Evolutionary conservation across 768 basidiomycete species (phyloP), one percentile per base, ranked within the genome.

Genomic region (Exsudoporus frostii): DNA sequence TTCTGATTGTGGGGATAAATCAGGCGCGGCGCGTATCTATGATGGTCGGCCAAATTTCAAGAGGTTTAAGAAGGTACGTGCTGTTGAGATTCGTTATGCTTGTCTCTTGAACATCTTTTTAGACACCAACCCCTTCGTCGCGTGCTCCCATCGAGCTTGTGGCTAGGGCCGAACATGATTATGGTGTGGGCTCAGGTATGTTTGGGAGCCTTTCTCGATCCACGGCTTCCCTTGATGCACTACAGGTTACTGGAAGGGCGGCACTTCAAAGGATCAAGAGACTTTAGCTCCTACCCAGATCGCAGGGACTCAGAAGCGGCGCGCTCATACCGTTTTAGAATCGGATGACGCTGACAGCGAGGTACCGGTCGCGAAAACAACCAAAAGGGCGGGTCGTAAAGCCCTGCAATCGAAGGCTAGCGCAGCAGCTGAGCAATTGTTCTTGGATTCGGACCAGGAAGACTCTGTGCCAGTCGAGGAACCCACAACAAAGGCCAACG

Each of bases 1-100:
- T 40, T 58, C 63, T 17, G 50, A 50, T 38, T 41, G 50, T 13
- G 43, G 47, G 50, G 60, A 50, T 51, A 25, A 59, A 55, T 32
- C 65, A 64, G 49, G 52, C 66, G 3, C 64, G 74, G 19, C 80
- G 79, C 82, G 48, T 4, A 36, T 32, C 9, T 51, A 61, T 9
- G 73, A 77, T 50, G 79, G 79, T 2, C 71, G 73, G 43, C 79
- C 80, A 0, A 82, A 92, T 62, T 90, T 83, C 69, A 92, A 92
- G 65, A 90, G 84, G 65, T 92, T 91, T 60, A 88, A 81, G 58
- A 83, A 82, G 79, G 85, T 84, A n/a, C 29, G 75, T 57, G 3
- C 47, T 24, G 32, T 54, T 45, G 17, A n/a, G 10, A 9, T 27
- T 25, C 42, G 8, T 22, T 52, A 25, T 49, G 73, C 45, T 48